These are phyloP conservation scores for Kappamyces sp. DNA, from an alignment of 192 early-diverging fungal genomes.

Conservation along the genomic window DNA sequence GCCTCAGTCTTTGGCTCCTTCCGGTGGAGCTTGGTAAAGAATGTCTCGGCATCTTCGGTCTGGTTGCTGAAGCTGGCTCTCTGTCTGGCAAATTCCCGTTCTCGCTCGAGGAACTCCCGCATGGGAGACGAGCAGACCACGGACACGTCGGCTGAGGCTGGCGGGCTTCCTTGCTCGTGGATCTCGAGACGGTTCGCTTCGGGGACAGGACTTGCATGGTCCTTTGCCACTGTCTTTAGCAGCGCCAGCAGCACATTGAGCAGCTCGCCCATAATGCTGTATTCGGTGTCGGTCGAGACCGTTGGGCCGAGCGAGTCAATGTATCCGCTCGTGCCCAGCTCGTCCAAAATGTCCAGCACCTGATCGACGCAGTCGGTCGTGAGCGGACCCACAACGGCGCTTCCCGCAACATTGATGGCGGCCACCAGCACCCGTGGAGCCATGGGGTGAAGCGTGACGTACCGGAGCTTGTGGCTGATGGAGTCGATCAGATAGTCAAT, in stretches of 20 bases:
- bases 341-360: conserved; percentile 28
- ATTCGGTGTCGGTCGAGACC: background rate
- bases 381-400: conserved; percentile 20
- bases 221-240: background rate
- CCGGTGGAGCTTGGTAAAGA: background rate
- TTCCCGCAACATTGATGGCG: conserved; percentile 21
- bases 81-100: no score
- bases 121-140: background rate
- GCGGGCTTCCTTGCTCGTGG: background rate
- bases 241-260: background rate
- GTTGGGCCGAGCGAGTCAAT: background rate
- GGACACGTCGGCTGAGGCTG: background rate
- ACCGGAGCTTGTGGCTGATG: conserved; percentile 21
- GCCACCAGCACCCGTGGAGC: conserved; percentile 28
- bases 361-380: conserved; percentile 35
- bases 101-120: no score
- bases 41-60: background rate
- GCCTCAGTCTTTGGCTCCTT: background rate
- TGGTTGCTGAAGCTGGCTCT: background rate
- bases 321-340: conserved; percentile 16
- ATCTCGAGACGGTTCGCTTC: background rate
- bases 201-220: background rate
- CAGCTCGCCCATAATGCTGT: background rate
- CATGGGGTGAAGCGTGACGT: conserved; percentile 21
- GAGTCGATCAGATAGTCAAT: conserved; percentile 39